Evolutionary conservation across 2,329 filamentous ascomycete species (phyloP), one percentile per base, ranked within the genome.

Genomic region (Diaporthe aspalathi): DNA sequence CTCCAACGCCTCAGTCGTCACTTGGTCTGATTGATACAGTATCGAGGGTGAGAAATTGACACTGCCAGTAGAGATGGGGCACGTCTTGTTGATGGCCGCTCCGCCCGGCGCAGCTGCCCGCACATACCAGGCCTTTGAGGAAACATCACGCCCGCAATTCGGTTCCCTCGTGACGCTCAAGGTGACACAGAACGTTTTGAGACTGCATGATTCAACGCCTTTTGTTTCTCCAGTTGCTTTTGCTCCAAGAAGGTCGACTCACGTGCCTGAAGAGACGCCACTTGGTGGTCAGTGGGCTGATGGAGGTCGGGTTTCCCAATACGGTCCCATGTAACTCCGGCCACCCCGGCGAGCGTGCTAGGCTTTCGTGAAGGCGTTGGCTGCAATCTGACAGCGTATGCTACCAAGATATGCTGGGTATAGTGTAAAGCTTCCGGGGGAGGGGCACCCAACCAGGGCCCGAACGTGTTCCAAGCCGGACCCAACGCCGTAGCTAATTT

Each of bases 161-260:
- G 27, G 29, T 50, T 38, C 14, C n/a, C 45, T 65, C 45, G 60
- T 65, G 45, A 65, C 45, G 38, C 60, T 5, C 29, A 65, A 38
- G 43, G 43, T 65, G 27, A 50, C 60, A 65, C 60, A 32, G 45
- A 49, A 38, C 24, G 60, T 50, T 27, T 24, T 8, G 29, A 38
- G 43, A 32, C 29, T 65, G 60, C 60, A 65, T 50, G 29, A 38
- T 65, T 65, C 45, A 17, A 50, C 5, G 3, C 32, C 17, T 22
- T 50, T 47, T 50, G 29, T 65, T 49, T 24, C 43, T 22, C 29
- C 6, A 9, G 11, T 22, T 27, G n/a, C 29, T n/a, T 65, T 50
- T 22, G 20, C 29, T 35, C 20, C 35, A 20, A 16, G 29, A 38
- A 38, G 5, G 14, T 47, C 7, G 45, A 14, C 38, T 35, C 24